phyloP scores from a whole-genome alignment of 2,329 filamentous ascomycete species.

The Penicillium polonicum region DNA sequence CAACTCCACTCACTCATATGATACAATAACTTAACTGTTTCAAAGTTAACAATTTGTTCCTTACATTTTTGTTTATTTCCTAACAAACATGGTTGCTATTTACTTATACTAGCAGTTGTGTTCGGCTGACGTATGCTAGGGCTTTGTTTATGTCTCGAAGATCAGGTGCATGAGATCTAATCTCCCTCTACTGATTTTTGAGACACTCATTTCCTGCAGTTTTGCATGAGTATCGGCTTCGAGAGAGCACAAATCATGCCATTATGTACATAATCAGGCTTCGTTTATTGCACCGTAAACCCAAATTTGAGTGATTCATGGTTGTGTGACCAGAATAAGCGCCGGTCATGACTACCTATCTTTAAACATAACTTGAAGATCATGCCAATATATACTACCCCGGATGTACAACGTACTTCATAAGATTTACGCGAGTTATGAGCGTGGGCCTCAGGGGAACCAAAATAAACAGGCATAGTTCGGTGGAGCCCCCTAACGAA shows the following conservation, averaged over 20 bases:
- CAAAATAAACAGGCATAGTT: slow-evolving; percentile 19
- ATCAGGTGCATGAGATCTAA: not conserved
- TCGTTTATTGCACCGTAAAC: not conserved
- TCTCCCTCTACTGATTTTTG: not conserved
- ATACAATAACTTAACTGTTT: not conserved
- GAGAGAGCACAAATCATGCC: not conserved
- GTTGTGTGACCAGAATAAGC: not conserved
- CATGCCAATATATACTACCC: not conserved
- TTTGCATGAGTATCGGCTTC: not conserved
- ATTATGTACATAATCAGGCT: not conserved
- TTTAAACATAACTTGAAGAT: not conserved
- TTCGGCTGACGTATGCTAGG: not conserved
- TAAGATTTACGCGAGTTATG: not conserved
- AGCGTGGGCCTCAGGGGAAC: slow-evolving; percentile 7
- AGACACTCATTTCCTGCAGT: slow-evolving; percentile 7
- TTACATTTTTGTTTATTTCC: not conserved
- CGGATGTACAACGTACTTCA: not conserved
- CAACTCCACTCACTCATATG: not conserved
- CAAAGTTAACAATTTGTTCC: not conserved
- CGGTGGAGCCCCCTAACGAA: slow-evolving; percentile 10
- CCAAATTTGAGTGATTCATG: not conserved
- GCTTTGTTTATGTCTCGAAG: slow-evolving; percentile 3
- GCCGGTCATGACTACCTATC: not conserved
- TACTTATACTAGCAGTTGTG: not conserved
- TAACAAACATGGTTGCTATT: not conserved